Base-by-base conservation (phyloP, 257 asterid genomes). In the Sherardia arvensis region DNA sequence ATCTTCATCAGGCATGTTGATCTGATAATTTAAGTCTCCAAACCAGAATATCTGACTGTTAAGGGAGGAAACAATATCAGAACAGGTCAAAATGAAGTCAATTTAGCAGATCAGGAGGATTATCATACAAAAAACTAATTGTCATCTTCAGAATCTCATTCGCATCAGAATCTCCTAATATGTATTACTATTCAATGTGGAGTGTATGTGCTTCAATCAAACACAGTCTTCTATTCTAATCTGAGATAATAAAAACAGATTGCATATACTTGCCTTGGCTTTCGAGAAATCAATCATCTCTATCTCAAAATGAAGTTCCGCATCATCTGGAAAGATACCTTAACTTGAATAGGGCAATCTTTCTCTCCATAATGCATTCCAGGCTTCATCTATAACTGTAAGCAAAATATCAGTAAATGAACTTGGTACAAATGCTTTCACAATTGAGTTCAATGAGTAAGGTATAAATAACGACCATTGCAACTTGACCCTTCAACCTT, bases 31-130 rank as follows among this genome's bases (percentile, higher is more conserved):
- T 78, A 91, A 74, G 72, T 91, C 98, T 22, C 98, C 98, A 61
- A 91, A 86, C 96, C 98, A 91, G 83, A 91, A 91, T 83, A 88
- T 86, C 81, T 83, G 85, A 73, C 96, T 91, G 96, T 73, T 69
- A 59, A 74, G 12, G 17, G 12, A 12, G 1, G 9, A 33, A 38
- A n/a, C 62, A 55, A 69, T 27, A 77, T 18, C 45, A 30, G 18
- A 0, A 30, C 10, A 32, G 29, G 30, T 18, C 4, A 8, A n/a
- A 59, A 10, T n/a, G n/a, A n/a, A 21, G 14, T 21, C 58, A 47
- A 1, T 15, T n/a, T n/a, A n/a, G 21, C 22, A 27, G 33, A 25
- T 27, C 33, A 58, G 22, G 18, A 30, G 8, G 5, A n/a, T 21
- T 18, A 8, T 9, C n/a, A 12, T 2, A 12, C 20, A 43, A 28